These are phyloP conservation scores for Boletus rubescentipes DNA, from an alignment of 768 basidiomycete species.

Conservation along the genomic window DNA sequence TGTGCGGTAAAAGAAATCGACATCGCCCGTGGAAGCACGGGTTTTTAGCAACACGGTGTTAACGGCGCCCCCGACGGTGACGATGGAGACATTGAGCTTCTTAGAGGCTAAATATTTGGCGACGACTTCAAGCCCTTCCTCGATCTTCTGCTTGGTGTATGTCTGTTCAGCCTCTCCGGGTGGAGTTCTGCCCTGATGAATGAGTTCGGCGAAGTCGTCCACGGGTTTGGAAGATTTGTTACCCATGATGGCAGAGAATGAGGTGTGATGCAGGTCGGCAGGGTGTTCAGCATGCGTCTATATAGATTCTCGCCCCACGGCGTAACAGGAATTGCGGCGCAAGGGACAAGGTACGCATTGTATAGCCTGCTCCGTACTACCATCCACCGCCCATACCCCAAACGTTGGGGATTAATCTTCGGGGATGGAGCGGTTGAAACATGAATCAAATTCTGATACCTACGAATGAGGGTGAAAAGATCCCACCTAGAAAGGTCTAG, in stretches of 20 bases:
- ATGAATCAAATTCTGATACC: not conserved
- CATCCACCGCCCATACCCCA: too few species aligned
- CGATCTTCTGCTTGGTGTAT: constrained; percentile 4
- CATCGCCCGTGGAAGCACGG: constrained; percentile 9
- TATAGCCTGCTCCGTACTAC: too few species aligned
- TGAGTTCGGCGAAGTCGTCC: constrained; percentile 1
- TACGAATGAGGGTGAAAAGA: not conserved
- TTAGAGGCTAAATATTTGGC: constrained; percentile 3
- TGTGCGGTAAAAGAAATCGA: constrained; percentile 12
- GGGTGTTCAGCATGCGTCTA: too few species aligned
- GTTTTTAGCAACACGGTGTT: constrained; percentile 6
- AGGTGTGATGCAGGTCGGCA: not conserved
- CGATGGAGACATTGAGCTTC: constrained; percentile 1
- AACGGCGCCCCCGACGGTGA: constrained; percentile 9
- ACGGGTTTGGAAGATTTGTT: not conserved
- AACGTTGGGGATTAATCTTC: too few species aligned
- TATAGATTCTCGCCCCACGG: too few species aligned
- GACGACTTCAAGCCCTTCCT: constrained; percentile 2
- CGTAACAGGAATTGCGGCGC: too few species aligned
- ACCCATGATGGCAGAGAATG: constrained; percentile 1
- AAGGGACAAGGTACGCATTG: too few species aligned
- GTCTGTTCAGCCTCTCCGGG: not conserved
- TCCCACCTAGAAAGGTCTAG: not conserved
- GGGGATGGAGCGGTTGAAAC: too few species aligned
- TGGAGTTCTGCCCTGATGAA: not conserved